These are phyloP conservation scores for Colletotrichum sp. DNA, from an alignment of 2,329 filamentous ascomycete genomes.

Conservation along the genomic window DNA sequence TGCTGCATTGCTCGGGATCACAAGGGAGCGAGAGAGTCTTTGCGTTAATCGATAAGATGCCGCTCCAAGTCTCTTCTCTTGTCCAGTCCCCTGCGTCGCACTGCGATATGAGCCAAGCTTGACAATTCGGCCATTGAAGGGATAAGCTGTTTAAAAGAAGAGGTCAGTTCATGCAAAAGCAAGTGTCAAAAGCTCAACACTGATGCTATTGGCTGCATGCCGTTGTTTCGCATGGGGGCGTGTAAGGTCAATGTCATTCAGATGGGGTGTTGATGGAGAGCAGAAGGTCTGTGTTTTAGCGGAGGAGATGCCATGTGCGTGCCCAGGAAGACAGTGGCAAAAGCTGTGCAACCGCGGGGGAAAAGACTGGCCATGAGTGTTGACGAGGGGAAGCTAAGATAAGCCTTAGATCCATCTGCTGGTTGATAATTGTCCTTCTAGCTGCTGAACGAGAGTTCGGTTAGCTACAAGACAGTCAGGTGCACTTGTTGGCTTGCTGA, in stretches of 20 bases:
- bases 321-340: conserved; percentile 16
- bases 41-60: conserved; percentile 20
- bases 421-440: neutral
- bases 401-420: neutral
- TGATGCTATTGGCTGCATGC: conserved; percentile 5
- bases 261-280: conserved; percentile 6
- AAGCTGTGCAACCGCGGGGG: conserved; percentile 8
- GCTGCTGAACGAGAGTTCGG: neutral
- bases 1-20: conserved; percentile 13
- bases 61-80: neutral
- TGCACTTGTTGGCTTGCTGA: neutral
- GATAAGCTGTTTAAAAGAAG: neutral
- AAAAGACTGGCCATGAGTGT: neutral
- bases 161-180: conserved; percentile 15
- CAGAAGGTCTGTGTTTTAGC: conserved; percentile 11
- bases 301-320: conserved; percentile 17
- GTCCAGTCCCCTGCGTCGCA: neutral
- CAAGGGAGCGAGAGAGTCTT: conserved; percentile 1
- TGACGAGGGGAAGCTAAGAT: neutral
- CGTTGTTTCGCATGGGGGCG: conserved; percentile 17
- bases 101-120: neutral
- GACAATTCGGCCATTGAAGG: neutral
- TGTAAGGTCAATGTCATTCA: conserved; percentile 1
- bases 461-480: neutral
- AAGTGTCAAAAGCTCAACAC: conserved; percentile 6